Percentiles rank a stretch among this genome's conserved stretches.
These are phyloP conservation scores for Trichothecium roseum DNA, from an alignment of 2,329 filamentous ascomycete species.

Conservation along the genomic window DNA sequence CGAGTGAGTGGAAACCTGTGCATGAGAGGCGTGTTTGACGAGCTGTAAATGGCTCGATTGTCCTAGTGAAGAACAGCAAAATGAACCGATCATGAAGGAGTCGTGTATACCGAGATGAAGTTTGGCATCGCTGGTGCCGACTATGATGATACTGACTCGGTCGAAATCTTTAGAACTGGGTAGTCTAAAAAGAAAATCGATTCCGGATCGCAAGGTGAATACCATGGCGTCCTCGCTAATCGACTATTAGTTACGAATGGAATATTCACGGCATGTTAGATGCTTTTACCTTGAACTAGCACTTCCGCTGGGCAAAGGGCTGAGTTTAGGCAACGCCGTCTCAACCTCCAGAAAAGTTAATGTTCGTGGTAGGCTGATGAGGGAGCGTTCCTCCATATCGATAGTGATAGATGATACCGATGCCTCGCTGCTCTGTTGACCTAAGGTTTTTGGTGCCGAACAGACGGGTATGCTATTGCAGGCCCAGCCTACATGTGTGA, in stretches of 20 bases:
- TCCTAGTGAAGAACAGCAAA: constrained; percentile 35
- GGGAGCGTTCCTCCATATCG: no score
- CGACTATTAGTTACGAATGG: constrained; percentile 12
- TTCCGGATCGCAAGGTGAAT: constrained; percentile 58
- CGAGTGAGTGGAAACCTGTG: constrained; percentile 64
- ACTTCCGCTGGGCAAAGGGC: constrained; percentile 50
- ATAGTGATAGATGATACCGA: no score
- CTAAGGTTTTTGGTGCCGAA: constrained; percentile 17
- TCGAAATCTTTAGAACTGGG: constrained; percentile 56
- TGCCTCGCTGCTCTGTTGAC: not conserved
- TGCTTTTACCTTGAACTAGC: constrained; percentile 46
- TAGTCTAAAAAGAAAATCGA: constrained; percentile 61
- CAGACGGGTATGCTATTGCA: constrained; percentile 18
- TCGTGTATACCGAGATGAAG: constrained; percentile 78
- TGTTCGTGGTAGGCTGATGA: constrained; percentile 50
- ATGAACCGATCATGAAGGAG: constrained; percentile 67
- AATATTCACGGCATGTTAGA: constrained; percentile 1
- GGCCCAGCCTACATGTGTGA: constrained; percentile 45
- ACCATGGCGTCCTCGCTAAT: constrained; percentile 43
- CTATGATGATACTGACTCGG: constrained; percentile 68
- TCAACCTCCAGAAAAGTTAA: constrained; percentile 69
- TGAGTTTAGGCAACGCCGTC: constrained; percentile 65
- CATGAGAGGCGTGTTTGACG: constrained; percentile 58
- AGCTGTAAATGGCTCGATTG: constrained; percentile 21
- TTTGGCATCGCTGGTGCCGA: constrained; percentile 59